These are phyloP conservation scores for Solanum ossicruentum DNA, from an alignment of 257 asterid genomes.

Conservation along the genomic window DNA sequence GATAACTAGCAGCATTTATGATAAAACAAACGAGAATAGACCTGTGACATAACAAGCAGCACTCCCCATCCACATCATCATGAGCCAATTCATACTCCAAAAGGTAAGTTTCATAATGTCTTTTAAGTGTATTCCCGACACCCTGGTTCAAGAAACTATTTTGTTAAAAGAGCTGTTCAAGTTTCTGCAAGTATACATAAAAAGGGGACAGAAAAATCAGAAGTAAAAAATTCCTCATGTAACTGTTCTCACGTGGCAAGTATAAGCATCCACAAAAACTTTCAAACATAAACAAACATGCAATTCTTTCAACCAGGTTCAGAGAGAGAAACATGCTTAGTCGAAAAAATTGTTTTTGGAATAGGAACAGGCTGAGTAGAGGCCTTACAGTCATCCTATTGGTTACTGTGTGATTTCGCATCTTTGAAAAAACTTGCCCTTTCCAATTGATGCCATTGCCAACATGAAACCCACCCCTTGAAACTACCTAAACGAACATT, in stretches of 20 bases:
- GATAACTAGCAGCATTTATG: background rate
- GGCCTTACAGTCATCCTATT: constrained; percentile 84
- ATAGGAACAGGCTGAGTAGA: background rate
- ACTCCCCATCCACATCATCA: constrained; percentile 98
- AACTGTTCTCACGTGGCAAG: background rate
- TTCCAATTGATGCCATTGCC: constrained; percentile 99
- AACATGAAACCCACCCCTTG: constrained; percentile 98
- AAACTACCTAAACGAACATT: constrained; percentile 55
- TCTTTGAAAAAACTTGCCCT: constrained; percentile 98
- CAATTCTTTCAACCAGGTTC: background rate
- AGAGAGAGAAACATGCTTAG: background rate
- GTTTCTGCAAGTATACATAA: background rate
- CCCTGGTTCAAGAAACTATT: constrained; percentile 43
- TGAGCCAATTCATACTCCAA: constrained; percentile 97
- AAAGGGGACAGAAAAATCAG: background rate
- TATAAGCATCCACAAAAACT: background rate
- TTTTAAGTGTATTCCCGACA: constrained; percentile 91
- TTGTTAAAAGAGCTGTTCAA: background rate
- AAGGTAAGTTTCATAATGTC: constrained; percentile 96
- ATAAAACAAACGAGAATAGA: background rate
- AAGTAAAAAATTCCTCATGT: background rate
- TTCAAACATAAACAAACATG: background rate
- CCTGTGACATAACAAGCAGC: constrained; percentile 98
- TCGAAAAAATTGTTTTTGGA: background rate
- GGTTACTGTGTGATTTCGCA: constrained; percentile 95